These are phyloP conservation scores for Fusarium ambrosium DNA, from an alignment of 2,329 filamentous ascomycete genomes.

Conservation along the genomic window DNA sequence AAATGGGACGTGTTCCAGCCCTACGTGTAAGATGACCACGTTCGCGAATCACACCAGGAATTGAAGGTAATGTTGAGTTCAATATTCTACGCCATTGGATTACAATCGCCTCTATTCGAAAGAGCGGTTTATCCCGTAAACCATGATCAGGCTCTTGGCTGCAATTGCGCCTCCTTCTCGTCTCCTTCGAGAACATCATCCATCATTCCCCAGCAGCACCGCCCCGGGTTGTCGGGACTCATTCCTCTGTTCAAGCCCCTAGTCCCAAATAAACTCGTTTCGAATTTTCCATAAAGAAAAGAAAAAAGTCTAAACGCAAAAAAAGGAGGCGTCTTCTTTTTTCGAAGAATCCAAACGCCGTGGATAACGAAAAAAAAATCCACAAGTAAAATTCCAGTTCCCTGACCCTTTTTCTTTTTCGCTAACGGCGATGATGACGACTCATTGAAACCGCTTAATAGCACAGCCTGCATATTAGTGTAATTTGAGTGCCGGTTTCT, in stretches of 20 bases:
- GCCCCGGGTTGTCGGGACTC: neutral
- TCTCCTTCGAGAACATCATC: neutral
- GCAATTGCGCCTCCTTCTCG: neutral
- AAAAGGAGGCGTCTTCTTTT: conserved; percentile 13
- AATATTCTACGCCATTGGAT: neutral
- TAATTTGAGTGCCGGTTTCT: conserved; percentile 33
- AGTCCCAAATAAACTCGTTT: neutral
- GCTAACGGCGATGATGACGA: neutral
- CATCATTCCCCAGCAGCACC: neutral
- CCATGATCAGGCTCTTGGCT: neutral
- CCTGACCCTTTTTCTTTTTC: neutral
- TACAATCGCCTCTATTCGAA: neutral
- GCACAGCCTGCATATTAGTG: neutral
- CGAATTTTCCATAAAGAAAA: neutral
- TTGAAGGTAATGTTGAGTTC: neutral
- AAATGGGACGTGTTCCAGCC: neutral
- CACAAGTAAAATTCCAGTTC: neutral
- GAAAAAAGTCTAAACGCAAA: neutral
- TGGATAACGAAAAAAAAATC: neutral
- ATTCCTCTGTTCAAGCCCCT: neutral
- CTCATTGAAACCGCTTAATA: neutral
- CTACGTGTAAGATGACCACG: neutral
- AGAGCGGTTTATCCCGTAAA: neutral
- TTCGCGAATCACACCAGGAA: neutral
- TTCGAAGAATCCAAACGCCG: neutral